phyloP scores from a whole-genome alignment of 345 rosid genomes.

The rapeseed (Brassica napus) region DNA sequence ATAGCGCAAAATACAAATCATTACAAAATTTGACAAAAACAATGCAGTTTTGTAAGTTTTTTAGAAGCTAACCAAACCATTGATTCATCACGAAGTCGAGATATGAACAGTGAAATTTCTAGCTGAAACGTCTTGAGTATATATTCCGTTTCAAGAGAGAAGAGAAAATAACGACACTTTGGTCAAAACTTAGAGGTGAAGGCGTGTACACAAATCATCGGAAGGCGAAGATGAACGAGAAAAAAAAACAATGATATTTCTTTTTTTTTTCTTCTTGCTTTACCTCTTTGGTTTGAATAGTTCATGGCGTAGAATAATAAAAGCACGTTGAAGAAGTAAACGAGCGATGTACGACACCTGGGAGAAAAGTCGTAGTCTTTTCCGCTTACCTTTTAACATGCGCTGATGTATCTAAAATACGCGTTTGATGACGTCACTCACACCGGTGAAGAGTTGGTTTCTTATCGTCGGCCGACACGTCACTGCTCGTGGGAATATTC shows the following conservation, averaged over 20 bases:
- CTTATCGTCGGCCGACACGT: conserved; percentile 24
- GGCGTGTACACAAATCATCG: conserved; percentile 24
- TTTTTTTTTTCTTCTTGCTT: not conserved
- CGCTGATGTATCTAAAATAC: conserved; percentile 5
- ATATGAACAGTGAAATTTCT: conserved; percentile 9
- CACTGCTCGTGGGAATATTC: conserved; percentile 27
- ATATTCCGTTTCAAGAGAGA: not conserved
- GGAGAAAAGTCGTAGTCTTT: conserved; percentile 15
- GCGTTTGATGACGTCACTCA: not conserved
- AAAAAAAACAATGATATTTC: not conserved
- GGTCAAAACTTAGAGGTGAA: conserved; percentile 42
- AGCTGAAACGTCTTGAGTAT: not conserved
- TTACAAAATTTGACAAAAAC: not conserved
- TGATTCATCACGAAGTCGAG: not conserved
- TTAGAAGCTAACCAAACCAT: not conserved
- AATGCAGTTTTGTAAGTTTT: too few species aligned
- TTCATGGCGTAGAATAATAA: conserved; percentile 8
- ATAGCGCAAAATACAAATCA: not conserved
- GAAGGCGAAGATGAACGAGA: not conserved
- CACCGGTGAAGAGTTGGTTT: conserved; percentile 19
- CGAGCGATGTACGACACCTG: conserved; percentile 26
- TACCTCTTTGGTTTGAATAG: conserved; percentile 2
- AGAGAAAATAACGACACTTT: conserved; percentile 5
- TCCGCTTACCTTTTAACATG: conserved; percentile 11
- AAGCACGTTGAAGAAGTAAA: conserved; percentile 28